Evolutionary conservation across 2,329 filamentous ascomycete species (phyloP).

Genomic region (Penicillium sp.): DNA sequence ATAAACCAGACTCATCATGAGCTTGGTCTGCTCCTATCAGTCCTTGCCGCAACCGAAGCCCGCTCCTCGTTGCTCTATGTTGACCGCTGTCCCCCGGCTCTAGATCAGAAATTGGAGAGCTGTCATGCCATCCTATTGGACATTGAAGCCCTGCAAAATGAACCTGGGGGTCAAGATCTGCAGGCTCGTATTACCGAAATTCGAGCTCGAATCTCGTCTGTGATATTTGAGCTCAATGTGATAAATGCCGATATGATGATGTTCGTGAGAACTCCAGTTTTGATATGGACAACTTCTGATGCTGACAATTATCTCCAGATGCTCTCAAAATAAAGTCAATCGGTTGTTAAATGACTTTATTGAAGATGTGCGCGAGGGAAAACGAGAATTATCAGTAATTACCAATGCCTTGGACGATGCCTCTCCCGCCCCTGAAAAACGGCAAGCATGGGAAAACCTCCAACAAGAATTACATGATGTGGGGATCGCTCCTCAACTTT

Average conservation of each 20-base stretch:
- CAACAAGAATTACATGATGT: slow-evolving; percentile 11
- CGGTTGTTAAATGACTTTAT: slow-evolving; percentile 7
- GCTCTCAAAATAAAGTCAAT: slow-evolving; percentile 16
- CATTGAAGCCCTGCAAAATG: slow-evolving; percentile 13
- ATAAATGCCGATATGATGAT: slow-evolving; percentile 24
- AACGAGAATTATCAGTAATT: slow-evolving; percentile 4
- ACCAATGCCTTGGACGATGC: slow-evolving; percentile 5
- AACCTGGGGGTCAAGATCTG: background rate
- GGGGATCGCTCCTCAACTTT: slow-evolving; percentile 14
- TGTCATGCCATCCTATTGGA: slow-evolving; percentile 14
- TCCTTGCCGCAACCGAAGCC: slow-evolving; percentile 6
- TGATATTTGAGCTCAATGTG: slow-evolving; percentile 17
- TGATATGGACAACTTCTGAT: background rate
- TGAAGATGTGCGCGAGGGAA: slow-evolving; percentile 12
- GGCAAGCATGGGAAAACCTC: slow-evolving; percentile 14
- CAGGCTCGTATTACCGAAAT: slow-evolving; percentile 14
- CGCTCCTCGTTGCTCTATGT: slow-evolving; percentile 2
- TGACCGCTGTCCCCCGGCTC: background rate
- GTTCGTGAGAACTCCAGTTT: slow-evolving; percentile 11
- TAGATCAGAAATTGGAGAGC: slow-evolving; percentile 7
- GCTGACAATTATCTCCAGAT: slow-evolving; percentile 9
- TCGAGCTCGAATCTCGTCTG: slow-evolving; percentile 13
- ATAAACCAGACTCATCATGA: slow-evolving; percentile 19
- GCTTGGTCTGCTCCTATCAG: slow-evolving; percentile 14
- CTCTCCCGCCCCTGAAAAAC: background rate